Evolutionary conservation across 2,329 filamentous ascomycete species (phyloP), one percentile per base, ranked within the genome.

Genomic region (Cladosporium sp.): DNA sequence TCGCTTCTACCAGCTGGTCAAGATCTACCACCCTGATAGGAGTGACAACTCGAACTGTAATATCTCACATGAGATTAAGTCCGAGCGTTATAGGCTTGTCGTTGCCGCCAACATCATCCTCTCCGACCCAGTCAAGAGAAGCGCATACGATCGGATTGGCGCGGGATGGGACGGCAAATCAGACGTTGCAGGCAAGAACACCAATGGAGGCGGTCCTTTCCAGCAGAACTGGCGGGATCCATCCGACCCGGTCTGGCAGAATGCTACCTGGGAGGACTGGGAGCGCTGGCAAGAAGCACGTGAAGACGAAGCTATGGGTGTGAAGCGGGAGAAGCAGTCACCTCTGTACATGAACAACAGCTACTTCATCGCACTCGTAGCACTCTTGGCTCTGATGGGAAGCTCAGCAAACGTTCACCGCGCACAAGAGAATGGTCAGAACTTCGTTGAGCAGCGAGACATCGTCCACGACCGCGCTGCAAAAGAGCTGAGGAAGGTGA

Each of bases 261-360:
- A 97, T 71, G 94, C 91, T 0, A 97, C 94, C 0, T 99, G 94
- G 94, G 94, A 99, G 71, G 94, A 99, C 70, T 96, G 91, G 91
- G 90, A 96, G 73, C 80, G 80, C 48, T 96, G 88, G 86, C 82
- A 89, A 65, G 78, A 84, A 34, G 72, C 68, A 66, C 45, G 45
- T 24, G 56, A 57, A 10, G 20, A 53, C 4, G 48, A 44, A 7
- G 62, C 66, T 72, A 67, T 71, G 71, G 62, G 76, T 74, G 61
- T 55, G 62, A 75, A 64, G 67, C 67, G 66, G 63, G 71, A 69
- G 51, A 67, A 60, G 45, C 82, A 84, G 65, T 74, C 80, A 61
- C 81, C 82, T 0, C 65, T 86, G 53, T 89, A 85, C 73, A 85
- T 93, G 74, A 89, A 88, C 58, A 96, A 96, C 68, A 84, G 85